A percentile compares a stretch with the other conserved stretches of the same genome.
Evolutionary conservation across 768 basidiomycete genomes (phyloP).

Genomic region (Chalciporus pseudorubinellus): DNA sequence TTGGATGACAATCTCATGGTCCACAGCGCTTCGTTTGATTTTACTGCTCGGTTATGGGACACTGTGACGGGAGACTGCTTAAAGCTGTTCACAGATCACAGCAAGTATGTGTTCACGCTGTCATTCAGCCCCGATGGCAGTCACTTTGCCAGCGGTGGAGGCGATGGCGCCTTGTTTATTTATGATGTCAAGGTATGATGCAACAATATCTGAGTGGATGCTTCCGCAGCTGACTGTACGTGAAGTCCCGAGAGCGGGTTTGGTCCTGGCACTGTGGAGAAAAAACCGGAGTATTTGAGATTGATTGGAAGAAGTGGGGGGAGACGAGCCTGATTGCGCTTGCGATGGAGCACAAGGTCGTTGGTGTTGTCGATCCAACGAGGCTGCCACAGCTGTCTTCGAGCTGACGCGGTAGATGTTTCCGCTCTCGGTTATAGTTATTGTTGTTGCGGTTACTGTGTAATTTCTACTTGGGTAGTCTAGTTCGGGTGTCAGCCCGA

Average conservation of each 20-base stretch:
- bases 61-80: slow-evolving; percentile 73
- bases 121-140: slow-evolving; percentile 73
- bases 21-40: slow-evolving; percentile 74
- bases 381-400: slow-evolving; percentile 29
- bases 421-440: not conserved
- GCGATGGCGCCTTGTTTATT: slow-evolving; percentile 73
- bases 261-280: slow-evolving; percentile 69
- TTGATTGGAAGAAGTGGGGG: slow-evolving; percentile 65
- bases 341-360: slow-evolving; percentile 63
- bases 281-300: slow-evolving; percentile 69
- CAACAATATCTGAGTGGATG: not conserved
- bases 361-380: slow-evolving; percentile 64
- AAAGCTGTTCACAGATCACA: slow-evolving; percentile 68
- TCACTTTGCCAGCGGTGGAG: slow-evolving; percentile 73
- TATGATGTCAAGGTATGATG: slow-evolving; percentile 64
- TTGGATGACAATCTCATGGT: slow-evolving; percentile 3
- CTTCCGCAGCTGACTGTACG: slow-evolving; percentile 17
- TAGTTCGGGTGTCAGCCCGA: too few species aligned
- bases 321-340: slow-evolving; percentile 61
- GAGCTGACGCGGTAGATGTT: not conserved
- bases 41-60: slow-evolving; percentile 81
- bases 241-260: slow-evolving; percentile 42
- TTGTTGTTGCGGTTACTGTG: too few species aligned
- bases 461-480: too few species aligned
- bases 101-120: slow-evolving; percentile 67